Evolutionary conservation across 1,284 basidiomycete species (phyloP).

Genomic region (Cutaneotrichosporon mucoides): DNA sequence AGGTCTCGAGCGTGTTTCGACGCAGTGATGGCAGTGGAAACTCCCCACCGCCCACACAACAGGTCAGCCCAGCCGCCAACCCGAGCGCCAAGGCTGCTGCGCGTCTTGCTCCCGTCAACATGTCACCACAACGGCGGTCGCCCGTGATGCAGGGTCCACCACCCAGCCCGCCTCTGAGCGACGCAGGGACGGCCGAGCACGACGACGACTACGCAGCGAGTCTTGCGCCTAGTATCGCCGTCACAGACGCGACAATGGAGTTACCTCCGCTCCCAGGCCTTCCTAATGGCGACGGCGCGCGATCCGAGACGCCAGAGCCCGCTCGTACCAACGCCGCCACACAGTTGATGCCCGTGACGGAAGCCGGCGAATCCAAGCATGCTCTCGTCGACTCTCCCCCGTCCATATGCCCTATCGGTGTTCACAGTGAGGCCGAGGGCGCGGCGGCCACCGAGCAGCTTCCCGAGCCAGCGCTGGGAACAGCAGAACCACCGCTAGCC

Average conservation of each 20-base stretch:
- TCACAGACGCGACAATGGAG: constrained; percentile 10
- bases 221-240: constrained; percentile 10
- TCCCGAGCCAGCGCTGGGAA: constrained; percentile 20
- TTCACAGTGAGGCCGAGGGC: neutral
- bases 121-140: constrained; percentile 9
- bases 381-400: constrained; percentile 4
- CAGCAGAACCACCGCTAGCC: neutral
- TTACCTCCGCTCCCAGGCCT: neutral
- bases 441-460: neutral
- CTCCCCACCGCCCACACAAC: neutral
- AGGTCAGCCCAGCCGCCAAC: no score
- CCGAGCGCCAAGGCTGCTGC: neutral
- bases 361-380: constrained; percentile 13
- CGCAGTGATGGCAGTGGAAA: constrained; percentile 9
- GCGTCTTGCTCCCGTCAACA: neutral
- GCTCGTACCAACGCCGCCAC: neutral
- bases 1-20: constrained; percentile 33
- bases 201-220: constrained; percentile 9
- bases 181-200: constrained; percentile 6
- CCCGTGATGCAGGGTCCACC: constrained; percentile 41
- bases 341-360: constrained; percentile 9
- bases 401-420: neutral
- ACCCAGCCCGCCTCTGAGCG: constrained; percentile 45
- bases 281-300: neutral
- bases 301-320: neutral